Evolutionary conservation across 148 eudicot genomes (phyloP).

Genomic region (Nepenthes gracilis): DNA sequence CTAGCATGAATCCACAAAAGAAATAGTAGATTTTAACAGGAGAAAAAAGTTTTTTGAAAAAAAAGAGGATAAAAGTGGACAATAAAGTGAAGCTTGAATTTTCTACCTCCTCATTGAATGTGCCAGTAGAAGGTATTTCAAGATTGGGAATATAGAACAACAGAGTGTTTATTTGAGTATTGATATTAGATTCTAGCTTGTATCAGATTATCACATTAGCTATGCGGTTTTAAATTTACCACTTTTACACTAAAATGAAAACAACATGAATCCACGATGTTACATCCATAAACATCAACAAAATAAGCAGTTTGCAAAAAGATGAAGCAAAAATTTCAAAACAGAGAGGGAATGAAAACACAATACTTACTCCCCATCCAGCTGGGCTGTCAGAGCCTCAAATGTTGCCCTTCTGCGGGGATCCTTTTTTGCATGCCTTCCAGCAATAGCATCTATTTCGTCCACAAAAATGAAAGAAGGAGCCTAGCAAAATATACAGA

Average conservation of each 20-base stretch:
- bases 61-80: too few relatives aligned
- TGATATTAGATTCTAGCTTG: too few relatives aligned
- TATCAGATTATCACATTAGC: neutral
- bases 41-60: too few relatives aligned
- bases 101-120: too few relatives aligned
- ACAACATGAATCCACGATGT: too few relatives aligned
- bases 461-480: constrained; percentile 88
- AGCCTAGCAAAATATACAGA: constrained; percentile 33
- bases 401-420: constrained; percentile 78
- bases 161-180: too few relatives aligned
- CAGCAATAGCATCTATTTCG: constrained; percentile 93
- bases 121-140: too few relatives aligned
- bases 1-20: too few relatives aligned
- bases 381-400: constrained; percentile 73
- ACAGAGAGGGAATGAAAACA: neutral
- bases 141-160: too few relatives aligned
- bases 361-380: constrained; percentile 85
- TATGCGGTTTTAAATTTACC: neutral
- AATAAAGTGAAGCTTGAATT: too few relatives aligned
- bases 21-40: too few relatives aligned
- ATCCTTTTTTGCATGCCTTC: constrained; percentile 79
- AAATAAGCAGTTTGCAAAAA: neutral
- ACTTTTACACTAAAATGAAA: neutral
- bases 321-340: neutral
- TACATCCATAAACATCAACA: neutral